Conservation (phyloP, 2,329 filamentous ascomycete genomes). For the Teratosphaeriaceae sp. region DNA sequence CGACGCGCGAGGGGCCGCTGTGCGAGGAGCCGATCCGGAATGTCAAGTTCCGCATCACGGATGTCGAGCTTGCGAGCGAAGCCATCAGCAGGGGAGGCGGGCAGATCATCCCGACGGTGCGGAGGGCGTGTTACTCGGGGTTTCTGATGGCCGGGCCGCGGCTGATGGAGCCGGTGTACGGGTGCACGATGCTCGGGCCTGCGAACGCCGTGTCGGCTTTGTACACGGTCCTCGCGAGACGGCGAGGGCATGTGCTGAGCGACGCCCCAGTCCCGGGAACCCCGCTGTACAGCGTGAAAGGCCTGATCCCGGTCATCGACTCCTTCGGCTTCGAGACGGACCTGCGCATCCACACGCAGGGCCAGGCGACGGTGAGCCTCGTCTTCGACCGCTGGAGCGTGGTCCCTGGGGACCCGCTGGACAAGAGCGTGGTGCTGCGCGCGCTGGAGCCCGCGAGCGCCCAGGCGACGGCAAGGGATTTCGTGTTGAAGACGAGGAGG, state of each 20-base stretch:
- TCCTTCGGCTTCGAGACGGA: slow-evolving; percentile 98
- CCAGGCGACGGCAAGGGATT: slow-evolving; percentile 87
- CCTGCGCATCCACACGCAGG: slow-evolving; percentile 90
- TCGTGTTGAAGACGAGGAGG: slow-evolving; percentile 90
- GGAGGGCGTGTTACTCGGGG: slow-evolving; percentile 87
- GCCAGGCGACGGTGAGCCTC: slow-evolving; percentile 80
- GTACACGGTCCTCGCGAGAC: slow-evolving; percentile 84
- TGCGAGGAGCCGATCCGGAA: slow-evolving; percentile 99
- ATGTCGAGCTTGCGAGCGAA: slow-evolving; percentile 77
- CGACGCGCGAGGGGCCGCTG: slow-evolving; percentile 85
- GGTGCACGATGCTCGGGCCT: slow-evolving; percentile 85
- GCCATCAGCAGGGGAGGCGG: slow-evolving; percentile 93
- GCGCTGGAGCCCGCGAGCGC: slow-evolving; percentile 82
- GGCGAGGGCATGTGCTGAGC: slow-evolving; percentile 87
- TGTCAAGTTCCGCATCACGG: slow-evolving; percentile 93
- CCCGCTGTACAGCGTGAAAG: slow-evolving; percentile 84
- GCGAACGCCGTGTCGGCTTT: slow-evolving; percentile 81
- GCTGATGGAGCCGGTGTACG: slow-evolving; percentile 94
- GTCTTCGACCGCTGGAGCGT: slow-evolving; percentile 96
- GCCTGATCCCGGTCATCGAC: slow-evolving; percentile 91
- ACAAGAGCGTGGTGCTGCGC: slow-evolving; percentile 73
- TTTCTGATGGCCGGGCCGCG: slow-evolving; percentile 96
- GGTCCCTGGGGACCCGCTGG: slow-evolving; percentile 90
- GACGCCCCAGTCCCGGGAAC: slow-evolving; percentile 93
- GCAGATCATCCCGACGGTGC: slow-evolving; percentile 92